Percentiles rank a stretch among this genome's conserved stretches.
phyloP scores from a whole-genome alignment of 306 rosid species.

The Quillaja saponaria region DNA sequence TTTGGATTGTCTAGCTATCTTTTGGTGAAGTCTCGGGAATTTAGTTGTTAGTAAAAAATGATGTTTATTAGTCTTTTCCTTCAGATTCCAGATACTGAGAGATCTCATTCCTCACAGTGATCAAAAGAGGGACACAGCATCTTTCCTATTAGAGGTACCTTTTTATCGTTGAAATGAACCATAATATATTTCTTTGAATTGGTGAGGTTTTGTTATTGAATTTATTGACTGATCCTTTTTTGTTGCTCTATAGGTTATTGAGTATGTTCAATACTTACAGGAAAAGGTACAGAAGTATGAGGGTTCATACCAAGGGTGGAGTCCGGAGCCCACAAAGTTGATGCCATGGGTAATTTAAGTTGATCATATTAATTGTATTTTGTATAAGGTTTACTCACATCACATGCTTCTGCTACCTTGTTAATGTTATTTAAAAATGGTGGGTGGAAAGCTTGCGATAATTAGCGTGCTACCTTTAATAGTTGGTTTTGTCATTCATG shows the following conservation, averaged over 20 bases:
- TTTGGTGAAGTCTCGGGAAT: slow-evolving; percentile 10
- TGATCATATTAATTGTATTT: slow-evolving; percentile 1
- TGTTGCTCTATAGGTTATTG: slow-evolving; percentile 69
- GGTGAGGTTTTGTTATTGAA: slow-evolving; percentile 8
- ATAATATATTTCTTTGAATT: neutral
- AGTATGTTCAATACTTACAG: slow-evolving; percentile 89
- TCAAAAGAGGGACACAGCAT: slow-evolving; percentile 95
- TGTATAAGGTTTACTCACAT: neutral
- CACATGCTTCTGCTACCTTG: neutral
- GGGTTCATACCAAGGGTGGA: slow-evolving; percentile 90
- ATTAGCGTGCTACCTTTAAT: neutral
- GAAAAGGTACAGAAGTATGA: slow-evolving; percentile 83
- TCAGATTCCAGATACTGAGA: slow-evolving; percentile 96
- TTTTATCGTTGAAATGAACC: slow-evolving; percentile 8
- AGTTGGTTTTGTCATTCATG: neutral
- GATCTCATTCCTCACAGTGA: slow-evolving; percentile 96
- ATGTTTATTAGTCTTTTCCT: slow-evolving; percentile 32
- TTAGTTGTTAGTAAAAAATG: slow-evolving; percentile 24
- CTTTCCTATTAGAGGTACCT: slow-evolving; percentile 88
- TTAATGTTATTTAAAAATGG: neutral
- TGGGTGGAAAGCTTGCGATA: neutral
- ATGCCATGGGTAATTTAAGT: slow-evolving; percentile 85
- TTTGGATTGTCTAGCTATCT: slow-evolving; percentile 13
- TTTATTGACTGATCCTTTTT: slow-evolving; percentile 1
- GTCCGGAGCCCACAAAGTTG: slow-evolving; percentile 79